Evolutionary conservation across 345 rosid genomes (phyloP).

Genomic region (Cardamine chenopodiifolia): DNA sequence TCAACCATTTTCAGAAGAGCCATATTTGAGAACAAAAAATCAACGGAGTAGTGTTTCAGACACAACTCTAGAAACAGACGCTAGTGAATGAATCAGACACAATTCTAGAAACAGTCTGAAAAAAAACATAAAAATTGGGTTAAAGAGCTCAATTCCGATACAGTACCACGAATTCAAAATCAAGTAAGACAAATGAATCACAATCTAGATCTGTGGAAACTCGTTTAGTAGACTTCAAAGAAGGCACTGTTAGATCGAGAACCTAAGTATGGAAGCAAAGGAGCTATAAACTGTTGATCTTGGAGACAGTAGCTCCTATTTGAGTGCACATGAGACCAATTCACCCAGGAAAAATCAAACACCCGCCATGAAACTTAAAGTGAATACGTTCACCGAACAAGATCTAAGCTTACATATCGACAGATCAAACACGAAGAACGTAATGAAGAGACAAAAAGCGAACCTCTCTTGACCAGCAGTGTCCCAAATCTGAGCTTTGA

Average conservation of each 20-base stretch:
- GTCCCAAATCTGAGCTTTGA: conserved; percentile 83
- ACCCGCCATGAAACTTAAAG: no score
- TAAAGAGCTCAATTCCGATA: conserved; percentile 4
- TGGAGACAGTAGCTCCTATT: not conserved
- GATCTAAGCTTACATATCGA: conserved; percentile 28
- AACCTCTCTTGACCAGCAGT: conserved; percentile 69
- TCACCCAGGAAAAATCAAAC: not conserved
- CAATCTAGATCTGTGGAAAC: conserved; percentile 30
- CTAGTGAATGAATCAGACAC: conserved; percentile 1
- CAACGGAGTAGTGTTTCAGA: conserved; percentile 26
- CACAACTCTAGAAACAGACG: not conserved
- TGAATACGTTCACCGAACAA: conserved; percentile 13
- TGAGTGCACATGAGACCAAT: not conserved
- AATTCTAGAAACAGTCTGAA: not conserved
- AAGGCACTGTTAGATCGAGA: not conserved
- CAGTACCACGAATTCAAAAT: conserved; percentile 13
- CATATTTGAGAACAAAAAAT: conserved; percentile 16
- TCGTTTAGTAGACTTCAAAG: not conserved
- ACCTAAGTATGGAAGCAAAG: conserved; percentile 5
- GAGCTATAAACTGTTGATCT: conserved; percentile 18
- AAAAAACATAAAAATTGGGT: not conserved
- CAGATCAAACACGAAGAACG: not conserved
- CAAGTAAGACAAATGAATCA: conserved; percentile 6
- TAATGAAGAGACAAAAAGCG: conserved; percentile 8
- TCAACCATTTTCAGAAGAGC: conserved; percentile 9